A percentile compares a stretch with the other conserved stretches of the same genome.
Evolutionary conservation across 208 protist genomes (phyloP).

Genomic region (Wallacemonas sp.): DNA sequence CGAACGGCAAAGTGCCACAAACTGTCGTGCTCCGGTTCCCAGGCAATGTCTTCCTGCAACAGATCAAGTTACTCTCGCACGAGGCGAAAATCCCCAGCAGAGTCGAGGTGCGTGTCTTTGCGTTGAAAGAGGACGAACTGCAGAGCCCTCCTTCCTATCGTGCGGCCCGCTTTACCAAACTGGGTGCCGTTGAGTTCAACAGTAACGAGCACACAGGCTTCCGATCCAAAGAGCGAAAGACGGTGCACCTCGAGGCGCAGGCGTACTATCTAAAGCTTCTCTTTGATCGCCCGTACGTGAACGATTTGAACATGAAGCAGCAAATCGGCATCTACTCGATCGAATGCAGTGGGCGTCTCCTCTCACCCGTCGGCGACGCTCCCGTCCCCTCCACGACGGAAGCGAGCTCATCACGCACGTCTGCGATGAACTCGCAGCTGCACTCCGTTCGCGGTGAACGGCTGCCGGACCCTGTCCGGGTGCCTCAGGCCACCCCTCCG

Average conservation of each 20-base stretch:
- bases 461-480: not conserved
- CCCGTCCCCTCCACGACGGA: not conserved
- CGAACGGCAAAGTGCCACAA: constrained; percentile 72
- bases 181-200: constrained; percentile 83
- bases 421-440: not conserved
- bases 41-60: constrained; percentile 81
- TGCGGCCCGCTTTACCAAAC: constrained; percentile 66
- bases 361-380: not conserved
- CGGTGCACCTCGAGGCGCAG: constrained; percentile 79
- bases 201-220: constrained; percentile 78
- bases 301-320: constrained; percentile 62
- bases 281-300: constrained; percentile 70
- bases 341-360: constrained; percentile 58
- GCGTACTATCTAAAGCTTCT: constrained; percentile 90
- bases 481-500: not conserved
- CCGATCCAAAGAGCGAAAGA: constrained; percentile 88
- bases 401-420: constrained; percentile 2
- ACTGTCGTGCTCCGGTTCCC: constrained; percentile 83
- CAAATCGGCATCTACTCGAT: constrained; percentile 89
- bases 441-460: not conserved
- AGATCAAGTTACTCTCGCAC: constrained; percentile 85
- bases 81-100: constrained; percentile 85
- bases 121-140: constrained; percentile 28
- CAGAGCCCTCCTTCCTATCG: constrained; percentile 62
- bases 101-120: constrained; percentile 83